Conservation (phyloP, 2,329 filamentous ascomycete species). For the Penicillium corylophilum region DNA sequence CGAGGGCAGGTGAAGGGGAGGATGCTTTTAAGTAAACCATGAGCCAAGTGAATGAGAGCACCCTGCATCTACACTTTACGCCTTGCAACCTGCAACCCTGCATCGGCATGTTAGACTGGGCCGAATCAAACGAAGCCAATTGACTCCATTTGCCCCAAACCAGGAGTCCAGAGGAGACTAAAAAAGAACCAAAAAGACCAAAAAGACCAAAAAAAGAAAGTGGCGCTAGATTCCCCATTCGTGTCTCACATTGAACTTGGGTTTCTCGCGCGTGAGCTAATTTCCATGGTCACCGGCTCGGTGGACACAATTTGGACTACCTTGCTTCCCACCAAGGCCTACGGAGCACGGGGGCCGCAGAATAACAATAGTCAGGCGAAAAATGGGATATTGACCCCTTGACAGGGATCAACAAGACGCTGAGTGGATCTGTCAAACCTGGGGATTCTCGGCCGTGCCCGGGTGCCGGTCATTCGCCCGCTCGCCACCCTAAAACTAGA, state of each 20-base stretch:
- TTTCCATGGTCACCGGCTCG: neutral
- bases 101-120: neutral
- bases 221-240: conserved; percentile 5
- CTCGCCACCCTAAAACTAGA: neutral
- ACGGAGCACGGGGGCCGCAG: neutral
- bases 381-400: neutral
- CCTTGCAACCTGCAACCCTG: neutral
- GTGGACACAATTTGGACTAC: neutral
- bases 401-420: neutral
- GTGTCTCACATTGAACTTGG: conserved; percentile 16
- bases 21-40: conserved; percentile 1
- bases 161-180: neutral
- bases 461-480: neutral
- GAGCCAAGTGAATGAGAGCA: neutral
- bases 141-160: neutral
- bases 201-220: neutral
- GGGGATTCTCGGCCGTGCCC: conserved; percentile 3
- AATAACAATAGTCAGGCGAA: neutral
- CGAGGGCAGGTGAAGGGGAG: conserved; percentile 6
- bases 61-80: neutral
- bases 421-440: conserved; percentile 18
- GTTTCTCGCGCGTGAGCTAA: neutral
- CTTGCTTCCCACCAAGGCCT: neutral
- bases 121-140: neutral
- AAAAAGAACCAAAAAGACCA: too few species aligned